Percentiles rank a stretch among this genome's conserved stretches.
Evolutionary conservation across 108 stramenopile genomes (phyloP).

Genomic region (Skeletonema marinoi): DNA sequence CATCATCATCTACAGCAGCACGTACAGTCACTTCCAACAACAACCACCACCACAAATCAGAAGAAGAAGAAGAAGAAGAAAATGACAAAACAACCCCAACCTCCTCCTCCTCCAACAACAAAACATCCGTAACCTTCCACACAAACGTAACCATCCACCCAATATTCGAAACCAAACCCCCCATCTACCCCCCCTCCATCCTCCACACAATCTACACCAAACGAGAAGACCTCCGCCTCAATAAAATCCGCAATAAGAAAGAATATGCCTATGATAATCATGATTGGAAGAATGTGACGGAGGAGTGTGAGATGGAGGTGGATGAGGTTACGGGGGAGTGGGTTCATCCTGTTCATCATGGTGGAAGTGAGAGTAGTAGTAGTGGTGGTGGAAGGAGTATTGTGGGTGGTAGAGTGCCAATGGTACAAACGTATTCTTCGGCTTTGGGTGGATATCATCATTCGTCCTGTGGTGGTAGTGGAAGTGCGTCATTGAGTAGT

Average conservation of each 20-base stretch:
- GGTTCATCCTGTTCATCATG: constrained; percentile 45
- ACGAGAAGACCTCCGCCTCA: constrained; percentile 30
- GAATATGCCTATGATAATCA: constrained; percentile 46
- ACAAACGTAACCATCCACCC: constrained; percentile 37
- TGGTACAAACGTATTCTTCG: constrained; percentile 16
- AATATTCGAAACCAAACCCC: constrained; percentile 15
- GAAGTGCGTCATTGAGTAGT: not conserved
- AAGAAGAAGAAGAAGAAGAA: not conserved
- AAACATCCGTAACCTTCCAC: constrained; percentile 30
- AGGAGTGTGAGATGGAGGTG: constrained; percentile 46
- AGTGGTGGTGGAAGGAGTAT: not conserved
- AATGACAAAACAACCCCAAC: not conserved
- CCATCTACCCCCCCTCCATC: constrained; percentile 28
- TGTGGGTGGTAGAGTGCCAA: not conserved
- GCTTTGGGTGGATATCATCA: constrained; percentile 18
- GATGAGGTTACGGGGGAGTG: constrained; percentile 27
- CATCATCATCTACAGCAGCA: not conserved
- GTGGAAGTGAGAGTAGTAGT: not conserved
- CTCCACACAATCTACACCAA: constrained; percentile 32
- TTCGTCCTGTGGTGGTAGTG: not conserved
- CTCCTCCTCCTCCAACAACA: too few species aligned
- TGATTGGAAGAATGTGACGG: constrained; percentile 52
- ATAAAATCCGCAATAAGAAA: constrained; percentile 46
- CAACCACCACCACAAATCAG: not conserved
- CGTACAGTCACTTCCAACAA: not conserved